Base-by-base conservation (phyloP, 2,329 filamentous ascomycete genomes). In the Aspergillus uvarum region DNA sequence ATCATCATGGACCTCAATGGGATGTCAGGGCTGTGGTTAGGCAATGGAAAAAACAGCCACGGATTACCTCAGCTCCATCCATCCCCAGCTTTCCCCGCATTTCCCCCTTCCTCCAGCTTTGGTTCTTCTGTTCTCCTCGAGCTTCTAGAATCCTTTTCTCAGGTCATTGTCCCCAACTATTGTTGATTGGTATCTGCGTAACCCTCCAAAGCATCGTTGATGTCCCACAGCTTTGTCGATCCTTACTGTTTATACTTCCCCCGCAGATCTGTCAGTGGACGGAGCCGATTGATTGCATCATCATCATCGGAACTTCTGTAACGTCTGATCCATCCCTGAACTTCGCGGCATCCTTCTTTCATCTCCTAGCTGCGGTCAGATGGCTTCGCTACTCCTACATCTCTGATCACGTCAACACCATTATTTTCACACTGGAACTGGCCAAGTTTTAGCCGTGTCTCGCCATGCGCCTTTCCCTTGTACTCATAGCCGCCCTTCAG, bases 401-500 rank as follows among this genome's bases (percentile, higher is more conserved):
- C 5, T n/a, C 26, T 26, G 19, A 32, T 47, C 48, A n/a, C 19
- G 31, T 42, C 24, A 19, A 10, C n/a, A 50, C 55, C 35, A 22
- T 26, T 24, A 2, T 12, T 29, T 11, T 12, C 31, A 5, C 21
- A 29, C 24, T 51, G 2, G 5, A 12, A 3, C 11, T 44, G 3
- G 1, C 10, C 31, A n/a, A 21, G 6, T 44, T n/a, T 16, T 10
- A 19, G 16, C 31, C 11, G 26, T 19, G 5, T n/a, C 7, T 38
- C 59, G 42, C 47, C 24, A 77, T 77, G 75, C 72, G 70, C 65
- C 64, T 68, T 49, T 58, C 72, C 53, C 68, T 67, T 60, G 66
- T 72, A 58, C 62, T 77, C 64, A 70, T 68, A 59, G 68, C 69
- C 58, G 65, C 73, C 57, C 61, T 81, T 60, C 77, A 81, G 71